phyloP scores from a whole-genome alignment of 805 yeast species.

The Saturnispora ahearnii region DNA sequence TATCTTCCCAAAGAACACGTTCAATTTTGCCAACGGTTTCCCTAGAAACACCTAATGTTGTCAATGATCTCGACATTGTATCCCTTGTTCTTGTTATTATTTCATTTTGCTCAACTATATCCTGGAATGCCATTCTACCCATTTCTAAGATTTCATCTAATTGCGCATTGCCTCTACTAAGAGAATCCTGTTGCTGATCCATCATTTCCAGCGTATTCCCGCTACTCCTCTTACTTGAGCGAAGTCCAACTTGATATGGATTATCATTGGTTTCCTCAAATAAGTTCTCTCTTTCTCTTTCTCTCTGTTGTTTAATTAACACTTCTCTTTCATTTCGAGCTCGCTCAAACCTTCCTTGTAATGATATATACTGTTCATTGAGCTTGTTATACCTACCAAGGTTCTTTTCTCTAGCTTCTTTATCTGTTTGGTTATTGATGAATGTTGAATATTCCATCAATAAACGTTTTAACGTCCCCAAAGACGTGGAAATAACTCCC shows the following conservation, averaged over 20 bases:
- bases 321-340: not conserved
- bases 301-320: not conserved
- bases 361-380: not conserved
- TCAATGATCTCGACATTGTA: constrained; percentile 56
- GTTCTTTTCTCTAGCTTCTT: not conserved
- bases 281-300: not conserved
- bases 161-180: constrained; percentile 60
- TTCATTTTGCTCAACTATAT: constrained; percentile 77
- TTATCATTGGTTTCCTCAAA: constrained; percentile 30
- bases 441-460: not conserved
- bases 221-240: constrained; percentile 8
- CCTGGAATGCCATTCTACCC: constrained; percentile 81
- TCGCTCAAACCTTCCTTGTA: not conserved
- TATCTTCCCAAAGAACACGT: constrained; percentile 76
- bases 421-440: not conserved
- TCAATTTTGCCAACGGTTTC: constrained; percentile 76
- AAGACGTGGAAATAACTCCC: not conserved
- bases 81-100: constrained; percentile 53
- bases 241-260: constrained; percentile 34
- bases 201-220: constrained; percentile 42
- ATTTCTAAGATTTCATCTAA: constrained; percentile 84
- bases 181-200: constrained; percentile 50
- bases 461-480: not conserved
- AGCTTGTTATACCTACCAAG: not conserved
- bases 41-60: constrained; percentile 78